Evolutionary conservation across 129 eudicot genomes (phyloP).

Genomic region (Centaurea solstitialis): DNA sequence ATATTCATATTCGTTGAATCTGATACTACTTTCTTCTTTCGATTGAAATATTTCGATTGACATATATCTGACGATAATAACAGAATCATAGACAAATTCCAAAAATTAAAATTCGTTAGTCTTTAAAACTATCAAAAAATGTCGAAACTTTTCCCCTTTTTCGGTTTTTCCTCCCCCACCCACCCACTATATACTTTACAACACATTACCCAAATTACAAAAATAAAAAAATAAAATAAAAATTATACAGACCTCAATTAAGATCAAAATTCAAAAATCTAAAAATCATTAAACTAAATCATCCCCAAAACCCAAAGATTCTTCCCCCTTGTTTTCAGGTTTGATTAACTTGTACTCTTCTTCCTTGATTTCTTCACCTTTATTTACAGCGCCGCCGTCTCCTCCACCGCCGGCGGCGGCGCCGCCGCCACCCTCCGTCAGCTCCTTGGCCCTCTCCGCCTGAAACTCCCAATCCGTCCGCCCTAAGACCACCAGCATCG

Average conservation of each 20-base stretch:
- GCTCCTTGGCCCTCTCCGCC: slow-evolving; percentile 65
- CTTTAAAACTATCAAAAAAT: slow-evolving; percentile 26
- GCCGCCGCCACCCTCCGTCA: slow-evolving; percentile 33
- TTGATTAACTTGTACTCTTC: slow-evolving; percentile 30
- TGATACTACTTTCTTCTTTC: not conserved
- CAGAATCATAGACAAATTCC: not conserved
- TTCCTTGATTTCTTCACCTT: slow-evolving; percentile 35
- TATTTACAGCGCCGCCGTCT: slow-evolving; percentile 11
- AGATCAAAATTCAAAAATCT: slow-evolving; percentile 26
- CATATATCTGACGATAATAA: not conserved
- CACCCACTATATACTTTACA: slow-evolving; percentile 33
- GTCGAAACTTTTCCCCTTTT: slow-evolving; percentile 7
- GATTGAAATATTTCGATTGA: not conserved
- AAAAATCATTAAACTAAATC: slow-evolving; percentile 36
- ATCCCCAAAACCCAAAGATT: slow-evolving; percentile 45
- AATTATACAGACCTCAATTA: slow-evolving; percentile 4
- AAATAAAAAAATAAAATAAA: slow-evolving; percentile 20
- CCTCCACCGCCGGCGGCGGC: slow-evolving; percentile 3
- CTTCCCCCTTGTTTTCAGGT: slow-evolving; percentile 41
- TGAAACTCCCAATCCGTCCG: slow-evolving; percentile 72
- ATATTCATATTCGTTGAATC: not conserved
- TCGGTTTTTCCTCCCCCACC: not conserved
- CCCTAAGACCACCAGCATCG: slow-evolving; percentile 70
- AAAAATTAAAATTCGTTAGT: slow-evolving; percentile 13
- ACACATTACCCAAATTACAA: slow-evolving; percentile 20